Evolutionary conservation across 345 rosid species (phyloP).

Genomic region (Syzygium oleosum): DNA sequence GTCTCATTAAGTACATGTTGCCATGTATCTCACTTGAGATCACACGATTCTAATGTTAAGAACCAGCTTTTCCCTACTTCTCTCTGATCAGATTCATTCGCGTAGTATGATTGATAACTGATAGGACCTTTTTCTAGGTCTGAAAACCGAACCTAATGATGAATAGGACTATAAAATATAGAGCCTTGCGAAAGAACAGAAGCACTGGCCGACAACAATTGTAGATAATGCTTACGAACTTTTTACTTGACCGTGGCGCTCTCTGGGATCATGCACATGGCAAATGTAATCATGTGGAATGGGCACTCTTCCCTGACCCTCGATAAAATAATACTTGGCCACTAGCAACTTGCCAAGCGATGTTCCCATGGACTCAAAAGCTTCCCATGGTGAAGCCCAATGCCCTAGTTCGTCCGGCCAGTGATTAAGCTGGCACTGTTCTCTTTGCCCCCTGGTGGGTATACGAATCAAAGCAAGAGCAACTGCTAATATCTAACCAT

Average conservation of each 20-base stretch:
- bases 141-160: background rate
- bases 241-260: background rate
- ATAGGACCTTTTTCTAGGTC: background rate
- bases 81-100: background rate
- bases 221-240: background rate
- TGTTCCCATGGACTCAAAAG: background rate
- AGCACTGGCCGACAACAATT: background rate
- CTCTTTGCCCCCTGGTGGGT: background rate
- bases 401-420: background rate
- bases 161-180: background rate
- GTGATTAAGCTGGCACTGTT: background rate
- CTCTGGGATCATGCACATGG: background rate
- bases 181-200: background rate
- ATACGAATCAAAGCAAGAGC: background rate
- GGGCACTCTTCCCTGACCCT: background rate
- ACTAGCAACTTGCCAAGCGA: background rate
- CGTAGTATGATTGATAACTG: background rate
- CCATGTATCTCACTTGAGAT: background rate
- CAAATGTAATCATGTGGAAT: background rate
- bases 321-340: background rate
- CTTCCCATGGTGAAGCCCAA: background rate
- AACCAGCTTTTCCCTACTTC: background rate
- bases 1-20: background rate
- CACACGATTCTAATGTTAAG: background rate
- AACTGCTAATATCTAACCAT: background rate